Percentiles rank a stretch among this genome's conserved stretches.
These are phyloP conservation scores for Alnus rubra DNA, from an alignment of 306 rosid genomes.

Conservation along the genomic window DNA sequence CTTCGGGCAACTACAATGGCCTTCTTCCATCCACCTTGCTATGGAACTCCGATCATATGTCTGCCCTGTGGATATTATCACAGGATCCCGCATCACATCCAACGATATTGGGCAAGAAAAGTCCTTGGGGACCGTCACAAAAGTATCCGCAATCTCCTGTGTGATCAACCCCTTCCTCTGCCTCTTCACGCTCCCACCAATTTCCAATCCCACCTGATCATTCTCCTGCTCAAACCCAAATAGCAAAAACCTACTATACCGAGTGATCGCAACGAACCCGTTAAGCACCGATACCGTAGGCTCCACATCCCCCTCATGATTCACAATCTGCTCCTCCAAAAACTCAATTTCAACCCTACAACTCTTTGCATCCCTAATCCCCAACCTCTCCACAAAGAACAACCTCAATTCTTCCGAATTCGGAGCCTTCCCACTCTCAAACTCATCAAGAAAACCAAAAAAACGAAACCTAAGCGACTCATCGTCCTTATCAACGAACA, in stretches of 20 bases:
- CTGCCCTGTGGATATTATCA: slow-evolving; percentile 82
- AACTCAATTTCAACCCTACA: slow-evolving; percentile 78
- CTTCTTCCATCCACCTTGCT: slow-evolving; percentile 92
- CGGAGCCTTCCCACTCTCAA: slow-evolving; percentile 66
- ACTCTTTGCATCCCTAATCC: slow-evolving; percentile 58
- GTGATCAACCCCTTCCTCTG: slow-evolving; percentile 56
- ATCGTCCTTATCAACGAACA: slow-evolving; percentile 62
- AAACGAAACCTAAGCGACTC: slow-evolving; percentile 55
- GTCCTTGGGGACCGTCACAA: slow-evolving; percentile 75
- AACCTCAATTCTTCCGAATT: slow-evolving; percentile 45
- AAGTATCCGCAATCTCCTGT: slow-evolving; percentile 74
- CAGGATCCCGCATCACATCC: slow-evolving; percentile 93
- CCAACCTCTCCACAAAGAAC: slow-evolving; percentile 58
- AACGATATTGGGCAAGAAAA: slow-evolving; percentile 79
- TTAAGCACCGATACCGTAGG: slow-evolving; percentile 74
- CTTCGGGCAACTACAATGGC: slow-evolving; percentile 85
- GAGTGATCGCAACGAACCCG: slow-evolving; percentile 81
- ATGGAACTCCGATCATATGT: slow-evolving; percentile 82
- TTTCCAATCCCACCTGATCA: slow-evolving; percentile 30
- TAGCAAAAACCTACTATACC: slow-evolving; percentile 84
- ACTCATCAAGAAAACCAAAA: slow-evolving; percentile 55
- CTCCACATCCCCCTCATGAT: slow-evolving; percentile 85
- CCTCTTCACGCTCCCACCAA: slow-evolving; percentile 50
- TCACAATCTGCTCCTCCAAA: slow-evolving; percentile 93
- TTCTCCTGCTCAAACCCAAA: slow-evolving; percentile 91